These are phyloP conservation scores for Cryptococcus sp. DNA, from an alignment of 1,284 basidiomycete genomes.

Conservation along the genomic window DNA sequence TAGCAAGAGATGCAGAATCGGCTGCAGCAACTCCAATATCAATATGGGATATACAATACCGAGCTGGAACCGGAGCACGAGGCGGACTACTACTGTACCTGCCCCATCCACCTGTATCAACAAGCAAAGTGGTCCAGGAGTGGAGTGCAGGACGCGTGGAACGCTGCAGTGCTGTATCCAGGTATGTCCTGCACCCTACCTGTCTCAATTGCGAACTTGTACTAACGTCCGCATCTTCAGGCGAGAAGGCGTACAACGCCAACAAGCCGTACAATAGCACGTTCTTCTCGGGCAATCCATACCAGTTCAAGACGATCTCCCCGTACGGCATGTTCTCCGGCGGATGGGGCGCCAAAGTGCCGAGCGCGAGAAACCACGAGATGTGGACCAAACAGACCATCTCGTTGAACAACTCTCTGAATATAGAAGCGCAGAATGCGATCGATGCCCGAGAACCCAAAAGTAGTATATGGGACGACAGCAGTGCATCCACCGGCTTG, in stretches of 20 bases:
- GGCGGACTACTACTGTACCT: conserved; percentile 17
- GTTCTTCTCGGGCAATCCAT: conserved; percentile 18
- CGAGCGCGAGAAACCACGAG: conserved; percentile 14
- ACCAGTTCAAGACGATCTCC: conserved; percentile 8
- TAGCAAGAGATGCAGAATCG: conserved; percentile 22
- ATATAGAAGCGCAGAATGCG: conserved; percentile 15
- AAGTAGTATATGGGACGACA: conserved; percentile 14
- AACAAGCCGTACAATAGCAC: conserved; percentile 4
- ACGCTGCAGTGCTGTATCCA: conserved; percentile 18
- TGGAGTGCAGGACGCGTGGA: conserved; percentile 18
- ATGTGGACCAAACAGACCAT: conserved; percentile 15
- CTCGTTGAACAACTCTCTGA: conserved; percentile 17
- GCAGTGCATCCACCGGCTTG: too few relatives aligned
- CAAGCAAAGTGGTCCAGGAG: conserved; percentile 15
- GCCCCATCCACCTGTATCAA: conserved; percentile 17
- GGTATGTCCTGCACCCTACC: conserved; percentile 6
- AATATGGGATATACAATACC: conserved; percentile 20
- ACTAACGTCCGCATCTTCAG: not conserved
- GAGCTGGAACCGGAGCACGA: conserved; percentile 26
- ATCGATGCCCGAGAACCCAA: conserved; percentile 18
- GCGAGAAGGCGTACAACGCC: conserved; percentile 21
- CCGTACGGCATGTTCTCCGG: conserved; percentile 10
- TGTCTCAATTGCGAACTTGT: not conserved
- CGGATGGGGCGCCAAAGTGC: conserved; percentile 4
- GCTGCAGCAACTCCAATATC: conserved; percentile 18